Base-by-base conservation (phyloP, 1,284 basidiomycete genomes). In the Neonothopanus nambi region DNA sequence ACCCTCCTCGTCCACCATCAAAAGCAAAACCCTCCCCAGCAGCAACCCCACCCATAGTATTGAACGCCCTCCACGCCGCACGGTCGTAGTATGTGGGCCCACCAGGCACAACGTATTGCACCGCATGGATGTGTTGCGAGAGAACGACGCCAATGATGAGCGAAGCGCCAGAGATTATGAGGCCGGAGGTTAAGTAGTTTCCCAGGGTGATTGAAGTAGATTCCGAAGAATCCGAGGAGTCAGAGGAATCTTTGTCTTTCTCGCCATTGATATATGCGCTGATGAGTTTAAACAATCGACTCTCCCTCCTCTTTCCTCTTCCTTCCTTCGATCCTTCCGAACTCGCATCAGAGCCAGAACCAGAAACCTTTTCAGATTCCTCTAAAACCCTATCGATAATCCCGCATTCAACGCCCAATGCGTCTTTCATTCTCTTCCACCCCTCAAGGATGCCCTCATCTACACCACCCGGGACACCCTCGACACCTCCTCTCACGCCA, bases 271-370 rank as follows among this genome's bases (percentile, higher is more conserved):
- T 80, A 59, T 89, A 90, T 12, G 87, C 89, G 69, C 90, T 90
- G 68, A 91, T 90, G 65, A 91, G 87, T 68, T 90, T 91, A 72
- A 87, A 90, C 67, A 91, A 89, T 40, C 82, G 75, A 50, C 73
- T 76, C 41, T 74, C 69, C 28, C 74, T 68, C 48, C 68, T 52
- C 54, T 69, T 71, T 36, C 62, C 63, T 53, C 71, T 71, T 54
- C 62, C 61, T 60, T 64, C 53, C 13, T 64, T 54, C 15, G 64
- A n/a, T 65, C 57, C 52, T 73, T 56, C 51, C 67, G 54, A 35
- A n/a, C 67, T 51, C 12, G 18, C 43, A 7, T 47, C 51, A 3
- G 36, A 17, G 6, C 28, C 17, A 17, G 66, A 55, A 4, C 64
- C 62, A n/a, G 71, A 68, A 4, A 67, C 72, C 58, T 72, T 75